Percentiles rank a stretch among this genome's conserved stretches.
Evolutionary conservation across 148 eudicot genomes (phyloP).

Genomic region (Diospyros lotus): DNA sequence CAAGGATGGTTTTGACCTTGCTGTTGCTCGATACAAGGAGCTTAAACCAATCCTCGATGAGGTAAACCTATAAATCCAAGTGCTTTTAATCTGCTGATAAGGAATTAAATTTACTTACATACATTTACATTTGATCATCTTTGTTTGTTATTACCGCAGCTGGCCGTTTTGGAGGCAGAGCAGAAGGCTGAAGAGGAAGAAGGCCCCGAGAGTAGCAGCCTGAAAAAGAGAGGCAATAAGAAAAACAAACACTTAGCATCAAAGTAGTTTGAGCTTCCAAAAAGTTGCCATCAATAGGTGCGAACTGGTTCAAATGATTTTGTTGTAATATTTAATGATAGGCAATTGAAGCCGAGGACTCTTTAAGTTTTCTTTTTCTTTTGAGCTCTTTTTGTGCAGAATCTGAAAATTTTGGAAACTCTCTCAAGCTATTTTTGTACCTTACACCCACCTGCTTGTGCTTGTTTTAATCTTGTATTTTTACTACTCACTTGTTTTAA

Average conservation of each 20-base stretch:
- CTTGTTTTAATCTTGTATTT: neutral
- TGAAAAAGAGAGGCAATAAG: conserved; percentile 65
- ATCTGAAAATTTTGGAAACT: neutral
- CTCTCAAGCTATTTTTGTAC: neutral
- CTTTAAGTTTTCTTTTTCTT: neutral
- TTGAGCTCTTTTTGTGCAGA: neutral
- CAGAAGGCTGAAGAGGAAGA: conserved; percentile 93
- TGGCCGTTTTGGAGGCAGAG: conserved; percentile 84
- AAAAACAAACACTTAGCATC: conserved; percentile 51
- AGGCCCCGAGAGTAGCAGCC: conserved; percentile 59
- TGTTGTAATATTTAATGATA: neutral
- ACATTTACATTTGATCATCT: neutral
- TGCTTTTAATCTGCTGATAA: neutral
- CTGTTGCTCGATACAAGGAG: conserved; percentile 85
- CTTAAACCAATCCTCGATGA: conserved; percentile 96
- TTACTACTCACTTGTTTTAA: too few relatives aligned
- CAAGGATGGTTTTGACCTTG: conserved; percentile 98
- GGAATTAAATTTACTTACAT: neutral
- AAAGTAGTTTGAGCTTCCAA: conserved; percentile 18
- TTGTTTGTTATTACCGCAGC: conserved; percentile 25
- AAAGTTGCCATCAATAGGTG: neutral
- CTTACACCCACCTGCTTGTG: neutral
- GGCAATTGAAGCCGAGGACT: neutral
- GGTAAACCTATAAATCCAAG: conserved; percentile 30
- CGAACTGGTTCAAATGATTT: neutral